A percentile compares a stretch with the other conserved stretches of the same genome.
Conservation (phyloP, 192 early-diverging fungal genomes). For the Umbelopsis vinacea region DNA sequence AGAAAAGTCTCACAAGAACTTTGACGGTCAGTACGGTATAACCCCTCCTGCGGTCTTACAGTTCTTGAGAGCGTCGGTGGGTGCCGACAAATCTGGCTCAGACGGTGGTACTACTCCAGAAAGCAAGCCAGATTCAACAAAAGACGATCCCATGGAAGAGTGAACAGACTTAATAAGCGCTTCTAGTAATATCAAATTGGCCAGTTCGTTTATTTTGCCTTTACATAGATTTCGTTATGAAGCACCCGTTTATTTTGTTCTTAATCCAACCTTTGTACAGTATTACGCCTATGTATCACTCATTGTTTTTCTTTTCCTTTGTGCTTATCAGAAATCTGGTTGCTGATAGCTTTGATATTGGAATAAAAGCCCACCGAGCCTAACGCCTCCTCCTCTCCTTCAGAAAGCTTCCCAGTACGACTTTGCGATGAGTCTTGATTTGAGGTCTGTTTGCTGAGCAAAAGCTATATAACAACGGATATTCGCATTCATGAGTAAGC, state of each 20-base stretch:
- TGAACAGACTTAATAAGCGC: background rate
- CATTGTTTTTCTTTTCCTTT: background rate
- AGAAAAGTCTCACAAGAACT: slow-evolving; percentile 27
- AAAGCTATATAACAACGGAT: background rate
- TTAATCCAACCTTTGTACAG: slow-evolving; percentile 11
- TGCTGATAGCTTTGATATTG: slow-evolving; percentile 3
- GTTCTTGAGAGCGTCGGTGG: slow-evolving; percentile 19
- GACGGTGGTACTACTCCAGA: background rate
- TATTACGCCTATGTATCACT: background rate
- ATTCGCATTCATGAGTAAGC: background rate
- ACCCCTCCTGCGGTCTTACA: slow-evolving; percentile 5
- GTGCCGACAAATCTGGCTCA: background rate
- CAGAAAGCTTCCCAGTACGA: background rate
- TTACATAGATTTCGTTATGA: too few species aligned
- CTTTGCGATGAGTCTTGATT: background rate
- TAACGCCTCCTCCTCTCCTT: background rate
- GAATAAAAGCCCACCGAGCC: background rate
- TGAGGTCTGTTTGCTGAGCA: background rate
- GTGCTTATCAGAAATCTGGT: background rate
- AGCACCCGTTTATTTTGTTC: background rate
- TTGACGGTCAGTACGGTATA: slow-evolving; percentile 13
- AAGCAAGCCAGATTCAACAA: background rate
- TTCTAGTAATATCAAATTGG: background rate
- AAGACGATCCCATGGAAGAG: slow-evolving; percentile 16
- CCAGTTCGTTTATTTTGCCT: background rate